phyloP scores from a whole-genome alignment of 768 basidiomycete species.

The Calocybe gangraenosa region DNA sequence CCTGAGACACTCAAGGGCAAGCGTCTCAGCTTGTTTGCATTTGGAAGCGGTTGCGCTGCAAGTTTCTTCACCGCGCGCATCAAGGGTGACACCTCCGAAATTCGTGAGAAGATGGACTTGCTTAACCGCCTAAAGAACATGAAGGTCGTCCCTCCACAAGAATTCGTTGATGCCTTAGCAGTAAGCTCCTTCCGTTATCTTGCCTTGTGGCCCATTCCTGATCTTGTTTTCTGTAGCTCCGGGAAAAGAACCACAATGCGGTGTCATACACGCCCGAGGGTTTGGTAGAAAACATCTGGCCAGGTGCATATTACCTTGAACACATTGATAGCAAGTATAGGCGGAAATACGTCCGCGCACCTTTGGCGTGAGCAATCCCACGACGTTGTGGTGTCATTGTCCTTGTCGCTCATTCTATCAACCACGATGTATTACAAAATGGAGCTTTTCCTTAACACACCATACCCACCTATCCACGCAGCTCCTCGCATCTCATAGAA shows the following conservation, averaged over 20 bases:
- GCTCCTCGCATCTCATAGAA: too few species aligned
- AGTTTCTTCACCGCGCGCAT: slow-evolving; percentile 88
- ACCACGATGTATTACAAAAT: too few species aligned
- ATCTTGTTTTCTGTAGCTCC: slow-evolving; percentile 52
- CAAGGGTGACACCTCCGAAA: slow-evolving; percentile 83
- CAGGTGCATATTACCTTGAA: slow-evolving; percentile 90
- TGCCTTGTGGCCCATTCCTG: slow-evolving; percentile 1
- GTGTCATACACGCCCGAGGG: slow-evolving; percentile 82
- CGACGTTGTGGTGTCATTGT: too few species aligned
- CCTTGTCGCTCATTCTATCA: too few species aligned
- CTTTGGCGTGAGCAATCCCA: slow-evolving; percentile 27
- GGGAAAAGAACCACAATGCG: slow-evolving; percentile 95
- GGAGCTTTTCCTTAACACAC: too few species aligned
- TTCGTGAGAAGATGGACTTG: slow-evolving; percentile 80
- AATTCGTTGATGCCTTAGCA: slow-evolving; percentile 81
- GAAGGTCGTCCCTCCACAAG: slow-evolving; percentile 89
- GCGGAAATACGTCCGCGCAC: slow-evolving; percentile 71
- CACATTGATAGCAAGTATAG: slow-evolving; percentile 88
- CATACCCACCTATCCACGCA: too few species aligned
- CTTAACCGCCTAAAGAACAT: slow-evolving; percentile 71
- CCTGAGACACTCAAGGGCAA: slow-evolving; percentile 72
- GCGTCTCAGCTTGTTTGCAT: slow-evolving; percentile 93
- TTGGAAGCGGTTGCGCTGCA: slow-evolving; percentile 92
- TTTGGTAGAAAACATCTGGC: slow-evolving; percentile 88
- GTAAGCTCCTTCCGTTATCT: slow-evolving; percentile 35